Evolutionary conservation across 1,284 basidiomycete genomes (phyloP), one percentile per base, ranked within the genome.

Genomic region (Trichosporon coremiiforme): DNA sequence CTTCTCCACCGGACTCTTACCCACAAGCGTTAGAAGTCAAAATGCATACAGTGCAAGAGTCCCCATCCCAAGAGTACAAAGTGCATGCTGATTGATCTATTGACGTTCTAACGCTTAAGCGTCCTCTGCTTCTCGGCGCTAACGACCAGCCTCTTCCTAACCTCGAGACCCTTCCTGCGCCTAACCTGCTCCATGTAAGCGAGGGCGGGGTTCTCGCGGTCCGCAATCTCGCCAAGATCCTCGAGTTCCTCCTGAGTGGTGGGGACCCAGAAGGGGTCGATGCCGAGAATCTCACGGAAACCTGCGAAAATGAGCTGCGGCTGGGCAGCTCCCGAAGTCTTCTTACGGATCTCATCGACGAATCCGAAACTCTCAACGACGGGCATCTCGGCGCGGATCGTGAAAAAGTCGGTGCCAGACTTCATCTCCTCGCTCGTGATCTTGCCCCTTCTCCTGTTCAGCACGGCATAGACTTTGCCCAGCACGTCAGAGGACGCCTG

Each of bases 371-470:
- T 93, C 83, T 99, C 96, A 13, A 97, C 93, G 2, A 99, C 95
- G 2, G 97, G 96, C 17, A 99, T 84, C 72, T 95, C 85, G 0
- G 95, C 91, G 7, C 90, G 89, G 38, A 99, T 90, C 5, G 91
- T 95, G 85, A 99, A 98, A 84, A 98, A 97, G 0, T 91, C 88
- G 0, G 95, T 98, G 0, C 97, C 95, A 80, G 99, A 95, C 81
- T 96, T 98, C 94, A 99, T 98, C 83, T 99, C 97, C 81, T 99
- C 97, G 8, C 93, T 91, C 8, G 96, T 89, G 74, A 99, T 96
- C 67, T 92, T 88, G 1, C 97, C 97, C 67, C 94, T 87, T 70
- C 97, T 88, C 79, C 90, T 90, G 0, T 95, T 90, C 1, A 99
- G 91, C 17, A 99, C 97, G 2, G 90, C 96, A 77, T 99, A 99